Evolutionary conservation across 805 yeast species (phyloP), one percentile per base, ranked within the genome.

Genomic region (Brettanomyces anomalus): DNA sequence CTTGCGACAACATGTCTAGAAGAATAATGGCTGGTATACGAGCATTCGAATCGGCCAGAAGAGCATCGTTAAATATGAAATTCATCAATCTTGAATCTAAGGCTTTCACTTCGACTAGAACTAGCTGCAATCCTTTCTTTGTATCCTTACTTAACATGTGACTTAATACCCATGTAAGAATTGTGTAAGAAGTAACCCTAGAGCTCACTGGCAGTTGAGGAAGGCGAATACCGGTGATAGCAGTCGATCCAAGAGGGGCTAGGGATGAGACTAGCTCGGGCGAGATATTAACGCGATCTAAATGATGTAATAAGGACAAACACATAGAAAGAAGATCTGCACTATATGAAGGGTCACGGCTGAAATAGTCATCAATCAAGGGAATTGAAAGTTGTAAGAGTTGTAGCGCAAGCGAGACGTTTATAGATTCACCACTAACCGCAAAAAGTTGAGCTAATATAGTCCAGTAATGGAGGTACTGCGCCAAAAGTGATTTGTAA

Each of bases 381-480:
- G 95, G 95, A 17, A 86, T 70, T 19, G 86, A 69, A 3, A 75
- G 68, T 51, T 86, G 94, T 48, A 88, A 78, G 3, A 85, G 76
- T 50, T 84, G 94, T 16, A 86, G 62, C 42, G 87, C 77, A 53
- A 90, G n/a, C 63, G 60, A 7, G 62, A 53, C 0, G 69, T 54
- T 5, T 66, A 16, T 60, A 43, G 78, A 60, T n/a, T 65, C 65
- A 8, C 77, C 79, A 58, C 81, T 88, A 4, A 77, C 68, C 4
- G 85, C 77, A 37, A 86, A 62, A 3, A 87, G 77, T 47, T 87
- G 86, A 19, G 86, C 79, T 40, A 89, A 60, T 50, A 80, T 81
- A 18, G 81, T 79, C 97, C 97, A 90, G 0, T 94, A 75, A 54
- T 81, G 86, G 24, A 90, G 63, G 44, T 81, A 76, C 13, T 71